Conservation (phyloP, 2,329 filamentous ascomycete species). For the Huntiella savannae region DNA sequence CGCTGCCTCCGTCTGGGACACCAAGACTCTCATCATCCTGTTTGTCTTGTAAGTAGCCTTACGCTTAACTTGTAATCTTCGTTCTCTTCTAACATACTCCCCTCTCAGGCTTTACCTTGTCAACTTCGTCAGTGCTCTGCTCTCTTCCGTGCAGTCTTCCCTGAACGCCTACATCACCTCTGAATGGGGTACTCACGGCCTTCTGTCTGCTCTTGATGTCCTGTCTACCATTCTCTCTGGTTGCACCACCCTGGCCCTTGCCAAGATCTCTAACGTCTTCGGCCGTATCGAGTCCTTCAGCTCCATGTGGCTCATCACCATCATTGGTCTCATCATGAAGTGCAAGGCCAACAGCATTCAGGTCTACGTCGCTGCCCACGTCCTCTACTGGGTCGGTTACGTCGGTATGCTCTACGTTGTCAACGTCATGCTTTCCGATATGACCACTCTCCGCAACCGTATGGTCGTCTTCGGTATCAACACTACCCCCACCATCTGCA, state of each 20-base stretch:
- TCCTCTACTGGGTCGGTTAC: conserved; percentile 44
- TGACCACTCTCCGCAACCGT: conserved; percentile 24
- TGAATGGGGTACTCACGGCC: conserved; percentile 41
- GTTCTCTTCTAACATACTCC: background rate
- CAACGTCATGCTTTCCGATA: conserved; percentile 25
- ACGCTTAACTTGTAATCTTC: background rate
- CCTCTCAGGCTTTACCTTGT: conserved; percentile 22
- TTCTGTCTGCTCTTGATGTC: conserved; percentile 46
- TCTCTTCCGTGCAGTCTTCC: conserved; percentile 23
- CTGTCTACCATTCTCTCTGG: conserved; percentile 30
- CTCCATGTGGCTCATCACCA: conserved; percentile 23
- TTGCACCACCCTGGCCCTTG: conserved; percentile 22
- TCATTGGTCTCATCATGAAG: conserved; percentile 42
- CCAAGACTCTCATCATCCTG: conserved; percentile 20
- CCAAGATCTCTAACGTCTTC: conserved; percentile 31
- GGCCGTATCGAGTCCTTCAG: conserved; percentile 28
- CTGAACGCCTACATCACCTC: conserved; percentile 48
- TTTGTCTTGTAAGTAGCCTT: conserved; percentile 21
- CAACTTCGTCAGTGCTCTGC: conserved; percentile 20
- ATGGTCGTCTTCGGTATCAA: conserved; percentile 25
- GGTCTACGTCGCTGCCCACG: conserved; percentile 40
- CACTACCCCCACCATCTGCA: conserved; percentile 25
- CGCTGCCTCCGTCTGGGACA: conserved; percentile 22
- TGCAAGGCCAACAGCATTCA: conserved; percentile 37
- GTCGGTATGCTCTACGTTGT: conserved; percentile 23